A percentile compares a stretch with the other conserved stretches of the same genome.
These are phyloP conservation scores for Saccharomycopsis hybrid DNA, from an alignment of 1,139 yeast species.

Conservation along the genomic window DNA sequence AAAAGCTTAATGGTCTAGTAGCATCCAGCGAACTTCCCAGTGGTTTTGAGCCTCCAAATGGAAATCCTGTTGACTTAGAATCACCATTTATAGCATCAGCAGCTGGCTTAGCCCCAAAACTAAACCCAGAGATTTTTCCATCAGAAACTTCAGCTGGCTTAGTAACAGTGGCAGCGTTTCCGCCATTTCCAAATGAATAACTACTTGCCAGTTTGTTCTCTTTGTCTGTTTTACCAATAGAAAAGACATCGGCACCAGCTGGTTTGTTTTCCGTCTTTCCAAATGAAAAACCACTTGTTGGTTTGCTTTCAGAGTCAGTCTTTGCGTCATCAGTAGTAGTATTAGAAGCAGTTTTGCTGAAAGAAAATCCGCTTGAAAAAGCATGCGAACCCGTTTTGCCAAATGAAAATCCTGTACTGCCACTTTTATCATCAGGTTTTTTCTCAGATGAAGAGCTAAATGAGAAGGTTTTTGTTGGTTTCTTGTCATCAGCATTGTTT, in stretches of 20 bases:
- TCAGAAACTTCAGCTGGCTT: not conserved
- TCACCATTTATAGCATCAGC: not conserved
- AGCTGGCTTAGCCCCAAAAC: not conserved
- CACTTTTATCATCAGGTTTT: conserved; percentile 26
- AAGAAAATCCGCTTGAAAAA: not conserved
- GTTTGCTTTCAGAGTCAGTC: not conserved
- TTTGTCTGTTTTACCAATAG: too few relatives aligned
- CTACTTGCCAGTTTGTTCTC: too few relatives aligned
- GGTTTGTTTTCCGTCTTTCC: too few relatives aligned
- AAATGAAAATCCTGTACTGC: conserved; percentile 26
- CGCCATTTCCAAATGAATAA: too few relatives aligned
- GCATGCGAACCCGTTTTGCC: conserved; percentile 21
- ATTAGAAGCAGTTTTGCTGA: not conserved
- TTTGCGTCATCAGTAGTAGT: not conserved
- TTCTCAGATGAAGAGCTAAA: conserved; percentile 23
- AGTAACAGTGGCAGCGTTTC: not conserved
- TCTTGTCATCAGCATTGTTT: too few relatives aligned
- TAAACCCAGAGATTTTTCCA: not conserved
- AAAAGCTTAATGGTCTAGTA: not conserved
- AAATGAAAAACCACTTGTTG: conserved; percentile 1
- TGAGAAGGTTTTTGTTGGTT: not conserved
- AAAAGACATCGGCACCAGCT: not conserved
- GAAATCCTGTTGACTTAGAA: not conserved
- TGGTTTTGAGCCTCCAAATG: not conserved
- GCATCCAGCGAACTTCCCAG: not conserved